Evolutionary conservation across 23 red algal genomes (phyloP).

Genomic region (Gracilaria caudata): DNA sequence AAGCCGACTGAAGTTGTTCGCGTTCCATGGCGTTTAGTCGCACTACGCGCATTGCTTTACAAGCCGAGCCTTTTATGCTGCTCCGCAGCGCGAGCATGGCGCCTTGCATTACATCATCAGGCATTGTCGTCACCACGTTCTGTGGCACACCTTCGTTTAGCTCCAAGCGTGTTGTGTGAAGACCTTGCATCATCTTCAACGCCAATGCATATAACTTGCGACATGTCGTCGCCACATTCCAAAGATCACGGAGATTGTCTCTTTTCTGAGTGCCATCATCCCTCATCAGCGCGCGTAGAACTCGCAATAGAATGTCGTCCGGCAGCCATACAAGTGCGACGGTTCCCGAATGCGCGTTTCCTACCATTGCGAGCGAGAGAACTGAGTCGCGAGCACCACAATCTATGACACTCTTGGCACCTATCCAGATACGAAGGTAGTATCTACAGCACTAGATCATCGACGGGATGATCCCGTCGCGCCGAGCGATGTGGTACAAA

Average conservation of each 20-base stretch:
- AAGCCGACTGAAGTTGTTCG: neutral
- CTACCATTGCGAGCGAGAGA: too few species aligned
- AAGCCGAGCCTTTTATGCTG: neutral
- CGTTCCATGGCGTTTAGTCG: slow-evolving; percentile 10
- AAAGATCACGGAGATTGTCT: neutral
- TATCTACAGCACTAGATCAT: too few species aligned
- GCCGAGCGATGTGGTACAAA: too few species aligned
- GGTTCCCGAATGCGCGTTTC: too few species aligned
- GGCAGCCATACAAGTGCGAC: neutral
- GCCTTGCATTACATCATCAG: neutral
- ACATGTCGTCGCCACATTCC: neutral
- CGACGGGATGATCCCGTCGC: too few species aligned
- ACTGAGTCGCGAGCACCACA: too few species aligned
- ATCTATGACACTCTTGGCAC: too few species aligned
- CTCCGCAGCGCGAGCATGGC: neutral
- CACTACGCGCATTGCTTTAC: neutral
- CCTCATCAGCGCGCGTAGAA: neutral
- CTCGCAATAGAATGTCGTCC: neutral
- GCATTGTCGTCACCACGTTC: slow-evolving; percentile 17
- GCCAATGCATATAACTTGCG: neutral
- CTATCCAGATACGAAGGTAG: too few species aligned
- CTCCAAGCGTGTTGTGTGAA: neutral
- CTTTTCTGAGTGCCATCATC: slow-evolving; percentile 4
- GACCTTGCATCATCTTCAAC: neutral
- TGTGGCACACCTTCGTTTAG: neutral